phyloP scores from a whole-genome alignment of 306 rosid species.

The Quercus dentata region DNA sequence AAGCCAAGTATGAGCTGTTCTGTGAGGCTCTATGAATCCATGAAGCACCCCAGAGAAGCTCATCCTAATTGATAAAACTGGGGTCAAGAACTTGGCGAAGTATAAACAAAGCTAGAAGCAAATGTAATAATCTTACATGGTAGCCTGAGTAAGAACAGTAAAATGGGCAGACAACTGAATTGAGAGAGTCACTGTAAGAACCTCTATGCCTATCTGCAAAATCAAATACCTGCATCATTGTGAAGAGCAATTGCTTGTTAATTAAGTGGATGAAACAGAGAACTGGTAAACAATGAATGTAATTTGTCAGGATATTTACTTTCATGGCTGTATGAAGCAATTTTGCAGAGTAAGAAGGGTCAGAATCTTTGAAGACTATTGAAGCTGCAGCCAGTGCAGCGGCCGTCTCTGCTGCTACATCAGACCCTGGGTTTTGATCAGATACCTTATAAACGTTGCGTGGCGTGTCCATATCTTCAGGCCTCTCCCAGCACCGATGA shows the following conservation, averaged over 20 bases:
- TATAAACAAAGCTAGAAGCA: not conserved
- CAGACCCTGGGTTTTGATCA: conserved; percentile 77
- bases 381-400: conserved; percentile 94
- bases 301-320: conserved; percentile 23
- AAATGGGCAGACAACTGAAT: conserved; percentile 77
- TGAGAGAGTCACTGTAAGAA: conserved; percentile 72
- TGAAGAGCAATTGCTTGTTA: not conserved
- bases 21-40: conserved; percentile 83
- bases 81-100: not conserved
- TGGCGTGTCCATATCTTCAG: conserved; percentile 89
- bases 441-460: conserved; percentile 70
- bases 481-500: conserved; percentile 92
- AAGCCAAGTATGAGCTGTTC: conserved; percentile 41
- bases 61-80: conserved; percentile 52
- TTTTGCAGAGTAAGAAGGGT: conserved; percentile 58
- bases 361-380: conserved; percentile 65
- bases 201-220: conserved; percentile 84
- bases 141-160: conserved; percentile 91
- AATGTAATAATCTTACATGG: conserved; percentile 43
- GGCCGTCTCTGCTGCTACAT: conserved; percentile 85
- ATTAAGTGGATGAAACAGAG: not conserved
- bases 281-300: not conserved
- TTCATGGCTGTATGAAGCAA: conserved; percentile 70
- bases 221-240: conserved; percentile 51
- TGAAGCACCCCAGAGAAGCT: conserved; percentile 93